A percentile compares a stretch with the other conserved stretches of the same genome.
Evolutionary conservation across 306 rosid species (phyloP).

Genomic region (Vigna angularis): DNA sequence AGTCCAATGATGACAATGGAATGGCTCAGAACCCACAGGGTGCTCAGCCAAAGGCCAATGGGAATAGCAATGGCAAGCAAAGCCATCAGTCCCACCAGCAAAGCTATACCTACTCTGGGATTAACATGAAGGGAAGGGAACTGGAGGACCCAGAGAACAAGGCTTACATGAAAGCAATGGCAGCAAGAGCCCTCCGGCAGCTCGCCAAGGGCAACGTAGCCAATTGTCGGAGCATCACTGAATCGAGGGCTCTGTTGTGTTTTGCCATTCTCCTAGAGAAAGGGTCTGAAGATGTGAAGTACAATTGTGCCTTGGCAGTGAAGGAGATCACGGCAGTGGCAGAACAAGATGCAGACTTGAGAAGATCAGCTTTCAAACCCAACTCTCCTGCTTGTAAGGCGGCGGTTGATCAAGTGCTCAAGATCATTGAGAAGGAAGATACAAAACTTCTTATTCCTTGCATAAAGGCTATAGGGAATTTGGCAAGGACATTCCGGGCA

Average conservation of each 20-base stretch:
- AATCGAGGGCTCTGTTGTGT: conserved; percentile 82
- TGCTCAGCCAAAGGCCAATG: conserved; percentile 26
- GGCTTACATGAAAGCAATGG: conserved; percentile 80
- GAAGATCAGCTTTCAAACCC: conserved; percentile 86
- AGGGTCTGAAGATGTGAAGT: conserved; percentile 66
- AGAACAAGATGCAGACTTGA: conserved; percentile 74
- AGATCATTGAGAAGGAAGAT: conserved; percentile 67
- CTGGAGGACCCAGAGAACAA: conserved; percentile 72
- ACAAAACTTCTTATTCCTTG: conserved; percentile 73
- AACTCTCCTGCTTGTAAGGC: conserved; percentile 89
- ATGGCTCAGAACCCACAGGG: conserved; percentile 17
- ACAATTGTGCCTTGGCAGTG: conserved; percentile 80
- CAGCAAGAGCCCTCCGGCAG: conserved; percentile 80
- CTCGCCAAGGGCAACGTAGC: conserved; percentile 66
- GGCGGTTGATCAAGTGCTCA: conserved; percentile 73
- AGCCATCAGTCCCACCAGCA: conserved; percentile 51
- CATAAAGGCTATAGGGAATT: conserved; percentile 72
- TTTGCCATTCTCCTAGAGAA: conserved; percentile 80
- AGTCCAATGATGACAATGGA: conserved; percentile 28
- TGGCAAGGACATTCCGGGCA: conserved; percentile 81
- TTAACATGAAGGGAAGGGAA: conserved; percentile 68
- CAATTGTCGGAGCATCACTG: conserved; percentile 78
- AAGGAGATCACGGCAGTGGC: conserved; percentile 83
- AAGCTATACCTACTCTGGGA: conserved; percentile 48
- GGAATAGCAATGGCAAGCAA: conserved; percentile 53